Evolutionary conservation across 768 basidiomycete species (phyloP).

Genomic region (Dictyophora rubrovolvata): DNA sequence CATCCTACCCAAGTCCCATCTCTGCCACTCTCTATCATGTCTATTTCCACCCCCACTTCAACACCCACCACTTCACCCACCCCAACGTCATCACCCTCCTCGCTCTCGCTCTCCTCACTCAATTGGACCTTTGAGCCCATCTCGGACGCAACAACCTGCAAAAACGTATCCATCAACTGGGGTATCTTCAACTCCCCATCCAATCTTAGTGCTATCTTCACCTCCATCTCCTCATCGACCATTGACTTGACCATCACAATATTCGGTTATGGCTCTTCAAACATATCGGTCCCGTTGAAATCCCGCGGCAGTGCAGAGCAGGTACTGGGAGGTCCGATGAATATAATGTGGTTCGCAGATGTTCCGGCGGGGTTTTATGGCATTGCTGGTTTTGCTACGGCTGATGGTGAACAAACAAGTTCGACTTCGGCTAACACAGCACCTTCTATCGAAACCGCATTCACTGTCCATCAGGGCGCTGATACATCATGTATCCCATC

Average conservation of each 20-base stretch:
- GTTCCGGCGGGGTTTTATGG: not conserved
- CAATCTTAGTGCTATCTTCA: not conserved
- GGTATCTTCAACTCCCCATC: not conserved
- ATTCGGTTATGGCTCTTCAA: not conserved
- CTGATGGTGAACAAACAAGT: not conserved
- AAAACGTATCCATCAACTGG: not conserved
- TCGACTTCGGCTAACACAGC: not conserved
- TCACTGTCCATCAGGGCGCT: not conserved
- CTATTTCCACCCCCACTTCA: not conserved
- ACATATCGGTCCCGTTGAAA: not conserved
- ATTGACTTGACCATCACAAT: not conserved
- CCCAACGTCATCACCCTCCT: not conserved
- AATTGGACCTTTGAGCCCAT: not conserved
- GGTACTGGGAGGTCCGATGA: not conserved
- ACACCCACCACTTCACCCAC: not conserved
- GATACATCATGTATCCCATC: not conserved
- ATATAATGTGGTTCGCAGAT: not conserved
- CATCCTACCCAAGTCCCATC: not conserved
- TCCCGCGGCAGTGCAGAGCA: not conserved
- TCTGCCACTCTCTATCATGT: not conserved
- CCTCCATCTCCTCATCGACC: not conserved
- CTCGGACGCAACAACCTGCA: not conserved
- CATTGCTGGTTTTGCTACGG: not conserved
- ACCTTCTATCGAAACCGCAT: not conserved
- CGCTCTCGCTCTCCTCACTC: not conserved